Evolutionary conservation across 345 rosid genomes (phyloP).

Genomic region (Jatropha curcas): DNA sequence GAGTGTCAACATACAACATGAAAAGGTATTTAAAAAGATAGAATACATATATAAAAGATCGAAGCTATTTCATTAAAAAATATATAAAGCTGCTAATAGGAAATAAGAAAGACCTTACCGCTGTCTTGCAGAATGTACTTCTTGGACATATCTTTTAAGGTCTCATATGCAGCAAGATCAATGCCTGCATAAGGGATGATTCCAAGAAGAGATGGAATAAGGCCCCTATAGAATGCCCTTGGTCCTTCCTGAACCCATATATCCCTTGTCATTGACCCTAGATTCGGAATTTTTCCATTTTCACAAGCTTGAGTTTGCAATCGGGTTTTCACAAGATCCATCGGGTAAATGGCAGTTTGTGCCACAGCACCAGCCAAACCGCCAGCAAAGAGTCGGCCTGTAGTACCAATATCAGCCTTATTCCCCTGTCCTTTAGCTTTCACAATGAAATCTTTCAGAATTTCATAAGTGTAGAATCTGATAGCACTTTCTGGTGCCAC

Average conservation of each 20-base stretch:
- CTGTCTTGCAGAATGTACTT: slow-evolving; percentile 64
- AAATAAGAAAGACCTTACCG: slow-evolving; percentile 36
- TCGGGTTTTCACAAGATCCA: slow-evolving; percentile 94
- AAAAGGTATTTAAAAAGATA: not conserved
- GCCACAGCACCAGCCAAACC: slow-evolving; percentile 94
- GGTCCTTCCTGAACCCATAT: slow-evolving; percentile 84
- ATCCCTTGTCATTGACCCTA: slow-evolving; percentile 58
- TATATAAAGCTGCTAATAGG: not conserved
- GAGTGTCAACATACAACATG: not conserved
- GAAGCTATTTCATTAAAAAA: not conserved
- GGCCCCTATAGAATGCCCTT: slow-evolving; percentile 81
- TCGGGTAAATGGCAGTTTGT: slow-evolving; percentile 76
- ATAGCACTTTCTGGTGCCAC: slow-evolving; percentile 95
- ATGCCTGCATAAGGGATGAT: slow-evolving; percentile 95
- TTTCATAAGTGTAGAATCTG: slow-evolving; percentile 75
- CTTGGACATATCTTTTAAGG: slow-evolving; percentile 77
- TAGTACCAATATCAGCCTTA: slow-evolving; percentile 60
- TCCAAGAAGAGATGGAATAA: slow-evolving; percentile 82
- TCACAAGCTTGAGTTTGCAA: slow-evolving; percentile 68
- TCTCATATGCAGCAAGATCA: slow-evolving; percentile 91
- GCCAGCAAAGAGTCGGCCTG: slow-evolving; percentile 71
- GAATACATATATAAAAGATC: not conserved
- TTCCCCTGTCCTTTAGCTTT: slow-evolving; percentile 45
- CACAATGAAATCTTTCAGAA: slow-evolving; percentile 55
- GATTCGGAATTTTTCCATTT: slow-evolving; percentile 59